phyloP scores from a whole-genome alignment of 2,329 filamentous ascomycete genomes.

The Colletotrichum noveboracense region DNA sequence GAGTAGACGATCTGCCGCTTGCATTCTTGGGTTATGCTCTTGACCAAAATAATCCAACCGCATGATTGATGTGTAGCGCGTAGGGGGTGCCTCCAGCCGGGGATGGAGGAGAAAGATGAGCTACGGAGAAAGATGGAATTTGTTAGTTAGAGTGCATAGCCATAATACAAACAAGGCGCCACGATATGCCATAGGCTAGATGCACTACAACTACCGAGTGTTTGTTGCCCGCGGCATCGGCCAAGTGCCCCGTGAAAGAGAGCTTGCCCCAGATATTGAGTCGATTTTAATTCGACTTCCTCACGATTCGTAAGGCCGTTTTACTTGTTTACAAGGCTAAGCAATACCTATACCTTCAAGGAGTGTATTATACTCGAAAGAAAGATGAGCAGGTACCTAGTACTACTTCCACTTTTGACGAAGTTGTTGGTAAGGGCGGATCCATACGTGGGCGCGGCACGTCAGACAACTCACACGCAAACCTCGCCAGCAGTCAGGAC shows the following conservation, averaged over 20 bases:
- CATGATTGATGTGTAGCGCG: neutral
- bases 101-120: neutral
- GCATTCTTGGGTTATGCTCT: neutral
- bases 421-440: neutral
- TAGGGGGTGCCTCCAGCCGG: neutral
- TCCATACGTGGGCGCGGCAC: neutral
- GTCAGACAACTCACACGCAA: neutral
- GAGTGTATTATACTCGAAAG: neutral
- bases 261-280: neutral
- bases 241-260: neutral
- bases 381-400: neutral
- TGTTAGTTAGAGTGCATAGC: neutral
- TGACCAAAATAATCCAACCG: neutral
- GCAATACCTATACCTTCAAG: neutral
- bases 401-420: neutral
- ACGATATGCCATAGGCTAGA: neutral
- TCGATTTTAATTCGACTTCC: neutral
- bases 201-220: neutral
- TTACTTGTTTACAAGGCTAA: neutral
- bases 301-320: neutral
- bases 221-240: neutral
- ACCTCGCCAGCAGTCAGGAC: neutral
- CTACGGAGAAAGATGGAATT: neutral
- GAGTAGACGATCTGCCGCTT: constrained; percentile 49
- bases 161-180: neutral